phyloP scores from a whole-genome alignment of 2,329 filamentous ascomycete species.

The Chlorencoelia australis region DNA sequence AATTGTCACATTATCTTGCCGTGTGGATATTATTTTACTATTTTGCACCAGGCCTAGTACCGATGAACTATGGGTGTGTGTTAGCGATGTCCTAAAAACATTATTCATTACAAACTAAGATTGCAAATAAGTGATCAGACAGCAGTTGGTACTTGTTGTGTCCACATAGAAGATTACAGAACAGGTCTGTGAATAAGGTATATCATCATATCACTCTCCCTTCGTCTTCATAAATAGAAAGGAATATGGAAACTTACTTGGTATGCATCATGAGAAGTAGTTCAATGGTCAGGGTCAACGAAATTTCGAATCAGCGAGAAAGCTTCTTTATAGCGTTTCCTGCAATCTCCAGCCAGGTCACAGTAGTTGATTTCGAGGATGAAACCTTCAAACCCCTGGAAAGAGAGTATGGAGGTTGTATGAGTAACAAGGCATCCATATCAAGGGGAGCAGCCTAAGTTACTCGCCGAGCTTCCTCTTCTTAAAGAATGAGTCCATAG shows the following conservation, averaged over 20 bases:
- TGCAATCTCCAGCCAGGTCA: no score
- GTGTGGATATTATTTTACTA: no score
- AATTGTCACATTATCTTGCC: no score
- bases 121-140: conserved; percentile 46
- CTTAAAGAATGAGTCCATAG: conserved; percentile 69
- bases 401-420: no score
- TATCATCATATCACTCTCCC: conserved; percentile 53
- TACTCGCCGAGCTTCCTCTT: conserved; percentile 35
- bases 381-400: no score
- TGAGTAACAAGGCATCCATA: no score
- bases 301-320: no score
- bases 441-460: conserved; percentile 3
- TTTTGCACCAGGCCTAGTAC: no score
- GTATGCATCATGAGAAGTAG: conserved; percentile 2
- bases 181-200: conserved; percentile 72
- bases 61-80: not conserved
- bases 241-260: conserved; percentile 7
- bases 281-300: no score
- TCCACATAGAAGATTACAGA: conserved; percentile 63
- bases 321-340: no score
- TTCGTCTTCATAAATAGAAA: conserved; percentile 14
- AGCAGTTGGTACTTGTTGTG: conserved; percentile 68
- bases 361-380: no score
- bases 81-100: conserved; percentile 3
- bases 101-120: not conserved